phyloP scores from a whole-genome alignment of 805 yeast species.

The Candida dajiaensis region DNA sequence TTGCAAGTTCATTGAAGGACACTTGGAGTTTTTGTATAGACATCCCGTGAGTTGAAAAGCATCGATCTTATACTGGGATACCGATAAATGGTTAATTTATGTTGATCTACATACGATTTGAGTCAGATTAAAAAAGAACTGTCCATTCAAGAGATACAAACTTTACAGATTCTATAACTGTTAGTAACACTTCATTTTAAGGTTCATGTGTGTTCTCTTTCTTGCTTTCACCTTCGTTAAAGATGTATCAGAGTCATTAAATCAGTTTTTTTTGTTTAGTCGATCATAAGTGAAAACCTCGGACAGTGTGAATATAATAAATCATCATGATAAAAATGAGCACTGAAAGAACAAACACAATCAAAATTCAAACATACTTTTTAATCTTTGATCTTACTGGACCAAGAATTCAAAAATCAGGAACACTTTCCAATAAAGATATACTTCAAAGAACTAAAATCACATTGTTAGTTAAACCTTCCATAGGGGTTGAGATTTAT shows the following conservation, averaged over 20 bases:
- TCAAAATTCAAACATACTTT: background rate
- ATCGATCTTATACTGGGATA: no score
- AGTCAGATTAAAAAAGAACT: no score
- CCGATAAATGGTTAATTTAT: no score
- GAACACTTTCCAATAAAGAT: background rate
- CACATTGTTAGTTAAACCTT: background rate
- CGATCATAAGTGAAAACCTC: constrained; percentile 32
- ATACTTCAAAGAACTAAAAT: background rate
- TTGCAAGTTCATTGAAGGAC: constrained; percentile 43
- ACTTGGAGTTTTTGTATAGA: constrained; percentile 34
- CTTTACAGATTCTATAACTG: background rate
- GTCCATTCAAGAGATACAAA: background rate
- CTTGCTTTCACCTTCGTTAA: constrained; percentile 26
- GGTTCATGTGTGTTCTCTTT: background rate
- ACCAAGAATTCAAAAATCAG: background rate
- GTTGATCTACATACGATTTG: background rate
- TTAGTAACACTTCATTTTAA: background rate
- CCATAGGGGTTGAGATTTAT: background rate
- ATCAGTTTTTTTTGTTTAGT: constrained; percentile 39
- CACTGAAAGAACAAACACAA: background rate
- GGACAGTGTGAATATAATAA: constrained; percentile 52
- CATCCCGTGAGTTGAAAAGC: constrained; percentile 10
- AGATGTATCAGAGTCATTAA: constrained; percentile 42
- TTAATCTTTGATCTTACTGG: background rate
- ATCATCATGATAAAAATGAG: constrained; percentile 27